phyloP scores from a whole-genome alignment of 208 protist genomes.

The Trypanosoma caninum region DNA sequence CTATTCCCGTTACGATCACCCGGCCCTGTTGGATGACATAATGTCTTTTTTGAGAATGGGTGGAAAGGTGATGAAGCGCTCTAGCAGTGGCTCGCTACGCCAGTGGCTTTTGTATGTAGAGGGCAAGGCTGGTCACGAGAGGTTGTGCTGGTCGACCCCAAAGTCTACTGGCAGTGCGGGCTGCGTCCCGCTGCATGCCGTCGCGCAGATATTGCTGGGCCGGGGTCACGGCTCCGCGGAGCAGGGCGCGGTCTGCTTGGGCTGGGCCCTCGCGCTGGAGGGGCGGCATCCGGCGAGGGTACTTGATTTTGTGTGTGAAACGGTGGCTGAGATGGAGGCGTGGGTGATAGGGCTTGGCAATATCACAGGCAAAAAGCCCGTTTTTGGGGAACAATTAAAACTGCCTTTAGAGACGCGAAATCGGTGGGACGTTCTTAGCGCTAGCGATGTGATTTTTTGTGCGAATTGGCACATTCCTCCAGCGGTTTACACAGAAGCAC shows the following conservation, averaged over 20 bases:
- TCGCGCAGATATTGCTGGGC: conserved; percentile 59
- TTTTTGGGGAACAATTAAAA: conserved; percentile 36
- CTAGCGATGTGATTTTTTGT: conserved; percentile 30
- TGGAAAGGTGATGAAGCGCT: conserved; percentile 36
- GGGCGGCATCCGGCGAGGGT: background rate
- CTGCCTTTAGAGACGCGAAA: conserved; percentile 7
- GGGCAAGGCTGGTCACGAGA: conserved; percentile 18
- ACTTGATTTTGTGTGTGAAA: conserved; percentile 55
- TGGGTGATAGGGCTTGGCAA: conserved; percentile 70
- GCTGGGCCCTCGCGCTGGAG: conserved; percentile 5
- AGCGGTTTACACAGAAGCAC: conserved; percentile 32
- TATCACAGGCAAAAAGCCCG: conserved; percentile 31
- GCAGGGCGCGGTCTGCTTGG: conserved; percentile 6
- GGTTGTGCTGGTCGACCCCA: conserved; percentile 50
- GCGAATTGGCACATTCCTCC: conserved; percentile 53
- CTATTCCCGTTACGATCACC: conserved; percentile 48
- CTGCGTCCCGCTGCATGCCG: conserved; percentile 33
- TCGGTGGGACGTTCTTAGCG: conserved; percentile 1
- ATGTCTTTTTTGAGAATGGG: conserved; percentile 69
- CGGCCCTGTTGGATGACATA: conserved; percentile 42
- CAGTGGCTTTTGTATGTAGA: conserved; percentile 57
- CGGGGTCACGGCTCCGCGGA: conserved; percentile 36
- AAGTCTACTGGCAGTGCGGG: conserved; percentile 22
- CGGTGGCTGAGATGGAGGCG: conserved; percentile 54
- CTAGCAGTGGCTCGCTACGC: conserved; percentile 36